phyloP scores from a whole-genome alignment of 192 early-diverging fungal species.

The Podila horticola region DNA sequence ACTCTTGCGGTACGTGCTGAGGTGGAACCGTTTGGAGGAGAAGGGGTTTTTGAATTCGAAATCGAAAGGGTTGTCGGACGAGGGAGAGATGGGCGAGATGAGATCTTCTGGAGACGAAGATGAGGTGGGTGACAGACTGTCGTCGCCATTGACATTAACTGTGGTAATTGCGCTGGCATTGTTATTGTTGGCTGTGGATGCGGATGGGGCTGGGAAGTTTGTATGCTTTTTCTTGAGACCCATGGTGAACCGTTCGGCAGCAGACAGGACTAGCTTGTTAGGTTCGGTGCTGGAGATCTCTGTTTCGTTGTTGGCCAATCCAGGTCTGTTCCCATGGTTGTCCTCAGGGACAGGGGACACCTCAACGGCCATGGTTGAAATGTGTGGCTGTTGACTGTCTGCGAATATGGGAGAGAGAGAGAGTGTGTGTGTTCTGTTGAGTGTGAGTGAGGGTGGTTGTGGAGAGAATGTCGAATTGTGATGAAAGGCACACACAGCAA shows the following conservation, averaged over 20 bases:
- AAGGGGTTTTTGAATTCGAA: slow-evolving; percentile 33
- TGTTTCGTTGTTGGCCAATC: background rate
- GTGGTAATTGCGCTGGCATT: background rate
- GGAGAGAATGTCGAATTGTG: too few species aligned
- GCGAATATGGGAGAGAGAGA: too few species aligned
- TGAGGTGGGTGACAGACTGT: background rate
- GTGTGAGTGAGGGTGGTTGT: too few species aligned
- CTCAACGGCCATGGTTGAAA: too few species aligned
- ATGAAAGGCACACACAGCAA: too few species aligned
- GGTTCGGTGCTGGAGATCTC: background rate
- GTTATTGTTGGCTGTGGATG: background rate
- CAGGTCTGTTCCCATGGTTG: too few species aligned
- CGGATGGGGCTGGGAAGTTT: background rate
- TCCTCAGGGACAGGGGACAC: too few species aligned
- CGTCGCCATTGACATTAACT: background rate
- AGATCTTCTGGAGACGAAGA: background rate
- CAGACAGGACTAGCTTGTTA: slow-evolving; percentile 13
- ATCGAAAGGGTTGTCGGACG: slow-evolving; percentile 36
- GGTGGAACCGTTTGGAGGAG: slow-evolving; percentile 18
- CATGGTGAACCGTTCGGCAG: slow-evolving; percentile 12
- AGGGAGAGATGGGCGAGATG: background rate
- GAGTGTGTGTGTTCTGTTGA: too few species aligned
- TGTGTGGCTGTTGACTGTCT: too few species aligned
- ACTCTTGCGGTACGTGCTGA: slow-evolving; percentile 27
- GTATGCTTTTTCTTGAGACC: background rate